These are phyloP conservation scores for Metschnikowia arizonensis DNA, from an alignment of 805 yeast species.

Conservation along the genomic window DNA sequence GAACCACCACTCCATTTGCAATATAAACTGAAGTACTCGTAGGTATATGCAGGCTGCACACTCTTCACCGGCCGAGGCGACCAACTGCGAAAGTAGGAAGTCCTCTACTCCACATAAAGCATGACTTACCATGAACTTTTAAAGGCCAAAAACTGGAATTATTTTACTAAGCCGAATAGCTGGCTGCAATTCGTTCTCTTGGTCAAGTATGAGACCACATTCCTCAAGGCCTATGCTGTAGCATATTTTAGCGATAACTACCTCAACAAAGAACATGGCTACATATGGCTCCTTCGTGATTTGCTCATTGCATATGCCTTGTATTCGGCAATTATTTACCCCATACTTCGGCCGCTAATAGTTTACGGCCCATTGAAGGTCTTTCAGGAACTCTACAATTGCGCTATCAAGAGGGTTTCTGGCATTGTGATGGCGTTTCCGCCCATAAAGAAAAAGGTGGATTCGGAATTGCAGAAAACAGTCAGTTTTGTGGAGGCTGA, in stretches of 20 bases:
- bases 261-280: constrained; percentile 9
- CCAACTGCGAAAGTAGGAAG: neutral
- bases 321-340: constrained; percentile 8
- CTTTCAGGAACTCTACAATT: neutral
- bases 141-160: neutral
- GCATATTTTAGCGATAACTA: constrained; percentile 1
- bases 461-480: constrained; percentile 51
- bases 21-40: neutral
- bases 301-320: constrained; percentile 19
- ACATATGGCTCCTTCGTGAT: constrained; percentile 20
- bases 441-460: constrained; percentile 51
- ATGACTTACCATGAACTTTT: neutral
- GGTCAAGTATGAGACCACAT: neutral
- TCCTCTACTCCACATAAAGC: neutral
- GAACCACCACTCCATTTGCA: neutral
- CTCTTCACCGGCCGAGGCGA: neutral
- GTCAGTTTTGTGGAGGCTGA: constrained; percentile 49
- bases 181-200: neutral
- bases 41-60: neutral
- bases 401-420: constrained; percentile 9
- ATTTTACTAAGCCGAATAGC: neutral
- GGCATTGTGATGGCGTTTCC: constrained; percentile 41
- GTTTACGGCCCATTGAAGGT: constrained; percentile 16
- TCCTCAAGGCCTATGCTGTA: neutral
- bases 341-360: constrained; percentile 4